phyloP scores from a whole-genome alignment of 2,329 filamentous ascomycete genomes.

The Alternaria triticimaculans region DNA sequence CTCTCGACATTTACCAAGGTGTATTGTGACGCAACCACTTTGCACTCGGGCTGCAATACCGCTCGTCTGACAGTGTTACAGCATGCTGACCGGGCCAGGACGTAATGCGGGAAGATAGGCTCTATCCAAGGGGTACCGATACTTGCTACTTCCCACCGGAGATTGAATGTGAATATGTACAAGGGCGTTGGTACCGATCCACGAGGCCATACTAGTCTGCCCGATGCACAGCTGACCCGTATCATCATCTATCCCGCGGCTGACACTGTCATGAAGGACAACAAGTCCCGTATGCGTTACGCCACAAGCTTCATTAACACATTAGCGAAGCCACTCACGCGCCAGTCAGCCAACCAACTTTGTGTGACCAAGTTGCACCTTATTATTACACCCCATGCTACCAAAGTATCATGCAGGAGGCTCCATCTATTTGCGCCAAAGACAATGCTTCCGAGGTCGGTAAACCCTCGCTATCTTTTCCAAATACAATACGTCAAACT shows the following conservation, averaged over 20 bases:
- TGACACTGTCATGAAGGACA: constrained; percentile 10
- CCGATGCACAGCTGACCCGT: constrained; percentile 29
- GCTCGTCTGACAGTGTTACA: constrained; percentile 26
- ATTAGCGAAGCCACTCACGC: constrained; percentile 11
- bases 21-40: constrained; percentile 32
- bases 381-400: constrained; percentile 22
- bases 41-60: constrained; percentile 9
- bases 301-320: constrained; percentile 16
- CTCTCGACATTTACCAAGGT: constrained; percentile 33
- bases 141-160: constrained; percentile 12
- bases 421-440: constrained; percentile 23
- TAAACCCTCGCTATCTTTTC: constrained; percentile 7
- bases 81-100: constrained; percentile 15
- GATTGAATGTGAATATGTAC: constrained; percentile 15
- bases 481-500: constrained; percentile 18
- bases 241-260: constrained; percentile 16
- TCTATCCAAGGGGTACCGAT: constrained; percentile 10
- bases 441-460: constrained; percentile 13
- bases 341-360: constrained; percentile 15
- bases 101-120: constrained; percentile 1
- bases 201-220: constrained; percentile 13
- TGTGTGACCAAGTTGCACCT: constrained; percentile 23
- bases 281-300: constrained; percentile 11
- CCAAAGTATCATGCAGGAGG: constrained; percentile 21
- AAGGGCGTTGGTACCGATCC: constrained; percentile 20